Percentiles rank a stretch among this genome's conserved stretches.
Conservation (phyloP, 2,329 filamentous ascomycete genomes). For the Rhynchosporium secalis region DNA sequence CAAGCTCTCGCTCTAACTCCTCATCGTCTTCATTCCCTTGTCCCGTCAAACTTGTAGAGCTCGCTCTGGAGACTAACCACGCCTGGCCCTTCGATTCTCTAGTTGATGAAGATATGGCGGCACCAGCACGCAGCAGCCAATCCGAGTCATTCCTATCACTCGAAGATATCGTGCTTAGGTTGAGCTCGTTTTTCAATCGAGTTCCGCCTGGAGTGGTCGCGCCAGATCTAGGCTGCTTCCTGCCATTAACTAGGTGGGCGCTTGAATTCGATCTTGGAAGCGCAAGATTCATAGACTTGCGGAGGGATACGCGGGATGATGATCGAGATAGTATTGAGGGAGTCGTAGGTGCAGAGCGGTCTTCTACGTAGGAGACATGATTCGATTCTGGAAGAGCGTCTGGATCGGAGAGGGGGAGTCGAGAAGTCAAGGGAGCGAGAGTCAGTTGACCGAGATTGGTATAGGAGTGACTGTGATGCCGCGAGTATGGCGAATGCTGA, state of each 20-base stretch:
- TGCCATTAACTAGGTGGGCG: slow-evolving; percentile 49
- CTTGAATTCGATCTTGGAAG: slow-evolving; percentile 64
- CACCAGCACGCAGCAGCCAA: slow-evolving; percentile 65
- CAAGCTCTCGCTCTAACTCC: slow-evolving; percentile 52
- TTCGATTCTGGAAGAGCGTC: slow-evolving; percentile 45
- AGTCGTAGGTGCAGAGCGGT: slow-evolving; percentile 63
- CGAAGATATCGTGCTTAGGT: slow-evolving; percentile 34
- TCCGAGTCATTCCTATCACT: slow-evolving; percentile 54
- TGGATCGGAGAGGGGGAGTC: slow-evolving; percentile 57
- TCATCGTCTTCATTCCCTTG: slow-evolving; percentile 54
- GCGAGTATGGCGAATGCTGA: slow-evolving; percentile 57
- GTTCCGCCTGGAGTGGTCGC: slow-evolving; percentile 31
- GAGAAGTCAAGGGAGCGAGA: slow-evolving; percentile 63
- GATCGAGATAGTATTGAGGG: slow-evolving; percentile 62
- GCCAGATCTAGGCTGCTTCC: slow-evolving; percentile 34
- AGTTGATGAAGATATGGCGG: slow-evolving; percentile 60
- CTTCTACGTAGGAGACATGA: slow-evolving; percentile 57
- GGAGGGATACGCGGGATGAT: slow-evolving; percentile 51
- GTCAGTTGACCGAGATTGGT: slow-evolving; percentile 60
- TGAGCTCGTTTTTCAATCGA: slow-evolving; percentile 28
- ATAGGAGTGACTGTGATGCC: slow-evolving; percentile 59
- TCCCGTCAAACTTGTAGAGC: slow-evolving; percentile 61
- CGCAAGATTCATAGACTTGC: slow-evolving; percentile 36
- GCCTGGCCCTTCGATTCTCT: slow-evolving; percentile 68
- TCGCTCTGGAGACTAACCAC: slow-evolving; percentile 66